Evolutionary conservation across 257 asterid species (phyloP), one percentile per base, ranked within the genome.

Genomic region (Knoxia roxburghii): DNA sequence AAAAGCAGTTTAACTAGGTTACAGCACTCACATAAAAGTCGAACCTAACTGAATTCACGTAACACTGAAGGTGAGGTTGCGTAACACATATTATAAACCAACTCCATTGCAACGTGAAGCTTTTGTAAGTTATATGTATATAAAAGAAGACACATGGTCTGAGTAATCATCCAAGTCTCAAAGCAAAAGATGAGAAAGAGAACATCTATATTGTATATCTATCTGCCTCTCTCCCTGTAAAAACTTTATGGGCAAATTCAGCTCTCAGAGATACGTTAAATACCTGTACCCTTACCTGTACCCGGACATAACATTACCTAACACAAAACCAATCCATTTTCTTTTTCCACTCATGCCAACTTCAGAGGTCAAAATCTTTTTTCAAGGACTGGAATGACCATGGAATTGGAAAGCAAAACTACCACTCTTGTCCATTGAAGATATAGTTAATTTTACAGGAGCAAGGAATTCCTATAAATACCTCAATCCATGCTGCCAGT

Each of bases 401-500:
- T 6, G 24, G 14, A 12, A 9, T 0, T 17, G 0, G 6, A 80
- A 51, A 80, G 46, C 80, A 77, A 80, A 29, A 70, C 58, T n/a
- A 84, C 80, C 64, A 85, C 74, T 60, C 77, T 79, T n/a, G 80
- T 54, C 86, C 79, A 77, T 43, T 75, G 46, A 20, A 72, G 71
- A 61, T 35, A 21, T 39, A 6, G 9, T 35, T 67, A 9, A 33
- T 51, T 17, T 30, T 33, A 35, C 64, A 73, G 13, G n/a, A 23
- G 45, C 40, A 6, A 51, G 51, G 18, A 26, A 29, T 40, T 63
- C 1, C 26, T 13, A 26, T 8, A 15, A 30, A 33, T 78, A 87
- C 97, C 97, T 87, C 81, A 77, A 87, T 73, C 97, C 95, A 90
- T 26, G 74, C 45, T 68, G 89, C 85, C 77, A 90, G 74, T 67